phyloP scores from a whole-genome alignment of 306 rosid genomes.

The Vigna angularis region DNA sequence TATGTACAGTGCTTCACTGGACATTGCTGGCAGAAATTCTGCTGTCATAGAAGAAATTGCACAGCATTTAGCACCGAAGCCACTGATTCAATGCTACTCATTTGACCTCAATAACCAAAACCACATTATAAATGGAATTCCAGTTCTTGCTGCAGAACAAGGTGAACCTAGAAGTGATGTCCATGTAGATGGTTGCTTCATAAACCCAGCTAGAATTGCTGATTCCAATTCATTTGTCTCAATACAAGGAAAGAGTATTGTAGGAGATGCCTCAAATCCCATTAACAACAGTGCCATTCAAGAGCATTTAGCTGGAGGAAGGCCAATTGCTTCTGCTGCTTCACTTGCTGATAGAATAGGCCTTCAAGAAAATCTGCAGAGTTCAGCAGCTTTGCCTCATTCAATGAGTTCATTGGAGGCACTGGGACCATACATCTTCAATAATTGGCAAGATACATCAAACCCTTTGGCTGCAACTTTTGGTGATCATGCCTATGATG shows the following conservation, averaged over 20 bases:
- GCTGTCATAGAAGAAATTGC: slow-evolving; percentile 49
- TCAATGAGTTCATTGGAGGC: slow-evolving; percentile 49
- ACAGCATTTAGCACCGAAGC: slow-evolving; percentile 53
- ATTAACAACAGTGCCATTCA: slow-evolving; percentile 47
- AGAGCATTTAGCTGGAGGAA: slow-evolving; percentile 47
- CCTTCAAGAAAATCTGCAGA: slow-evolving; percentile 61
- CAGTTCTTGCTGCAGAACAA: slow-evolving; percentile 52
- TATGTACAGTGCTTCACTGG: slow-evolving; percentile 44
- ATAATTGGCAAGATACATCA: slow-evolving; percentile 54
- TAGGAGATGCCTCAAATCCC: slow-evolving; percentile 47
- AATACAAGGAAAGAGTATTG: slow-evolving; percentile 45
- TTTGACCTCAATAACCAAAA: slow-evolving; percentile 59
- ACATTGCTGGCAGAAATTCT: slow-evolving; percentile 49
- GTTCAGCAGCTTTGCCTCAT: slow-evolving; percentile 48
- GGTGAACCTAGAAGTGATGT: slow-evolving; percentile 42
- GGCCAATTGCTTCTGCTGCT: slow-evolving; percentile 40
- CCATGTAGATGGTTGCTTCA: slow-evolving; percentile 37
- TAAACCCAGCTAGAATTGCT: slow-evolving; percentile 39
- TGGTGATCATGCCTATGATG: slow-evolving; percentile 44
- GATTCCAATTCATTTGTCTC: slow-evolving; percentile 47
- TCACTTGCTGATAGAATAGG: slow-evolving; percentile 52
- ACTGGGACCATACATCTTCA: slow-evolving; percentile 48
- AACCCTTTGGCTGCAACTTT: slow-evolving; percentile 48
- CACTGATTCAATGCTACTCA: slow-evolving; percentile 56
- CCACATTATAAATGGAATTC: slow-evolving; percentile 52